These are phyloP conservation scores for Zygosaccharomyces rouxii DNA, from an alignment of 805 yeast species.

Conservation along the genomic window DNA sequence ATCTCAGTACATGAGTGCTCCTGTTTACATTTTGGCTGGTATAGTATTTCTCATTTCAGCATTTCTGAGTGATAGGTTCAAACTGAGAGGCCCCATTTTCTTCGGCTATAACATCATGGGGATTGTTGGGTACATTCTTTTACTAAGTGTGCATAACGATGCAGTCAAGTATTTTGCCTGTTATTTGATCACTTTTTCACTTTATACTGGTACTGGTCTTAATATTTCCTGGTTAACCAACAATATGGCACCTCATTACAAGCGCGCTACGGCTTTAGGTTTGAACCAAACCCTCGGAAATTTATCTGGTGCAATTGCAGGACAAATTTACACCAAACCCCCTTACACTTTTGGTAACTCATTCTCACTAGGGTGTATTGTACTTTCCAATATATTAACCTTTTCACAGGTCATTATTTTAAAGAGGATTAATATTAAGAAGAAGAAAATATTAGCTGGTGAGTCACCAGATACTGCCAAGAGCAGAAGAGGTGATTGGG, in stretches of 20 bases:
- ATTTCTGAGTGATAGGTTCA: conserved; percentile 28
- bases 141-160: conserved; percentile 30
- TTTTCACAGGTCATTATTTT: conserved; percentile 18
- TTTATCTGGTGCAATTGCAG: conserved; percentile 42
- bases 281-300: conserved; percentile 44
- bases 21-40: conserved; percentile 38
- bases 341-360: conserved; percentile 41
- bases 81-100: conserved; percentile 35
- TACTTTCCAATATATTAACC: conserved; percentile 22
- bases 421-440: conserved; percentile 13
- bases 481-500: conserved; percentile 26
- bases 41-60: conserved; percentile 27
- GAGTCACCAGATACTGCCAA: conserved; percentile 19
- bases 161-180: conserved; percentile 38
- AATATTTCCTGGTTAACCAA: conserved; percentile 43
- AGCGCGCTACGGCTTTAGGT: conserved; percentile 42
- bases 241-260: conserved; percentile 41
- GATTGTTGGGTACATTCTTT: conserved; percentile 34
- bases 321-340: conserved; percentile 40
- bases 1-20: conserved; percentile 41
- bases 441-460: conserved; percentile 21
- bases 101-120: conserved; percentile 27
- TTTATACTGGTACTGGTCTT: conserved; percentile 39
- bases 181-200: conserved; percentile 36
- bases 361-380: conserved; percentile 38